These are phyloP conservation scores for Waltergamsia citrina DNA, from an alignment of 2,329 filamentous ascomycete genomes.

Conservation along the genomic window DNA sequence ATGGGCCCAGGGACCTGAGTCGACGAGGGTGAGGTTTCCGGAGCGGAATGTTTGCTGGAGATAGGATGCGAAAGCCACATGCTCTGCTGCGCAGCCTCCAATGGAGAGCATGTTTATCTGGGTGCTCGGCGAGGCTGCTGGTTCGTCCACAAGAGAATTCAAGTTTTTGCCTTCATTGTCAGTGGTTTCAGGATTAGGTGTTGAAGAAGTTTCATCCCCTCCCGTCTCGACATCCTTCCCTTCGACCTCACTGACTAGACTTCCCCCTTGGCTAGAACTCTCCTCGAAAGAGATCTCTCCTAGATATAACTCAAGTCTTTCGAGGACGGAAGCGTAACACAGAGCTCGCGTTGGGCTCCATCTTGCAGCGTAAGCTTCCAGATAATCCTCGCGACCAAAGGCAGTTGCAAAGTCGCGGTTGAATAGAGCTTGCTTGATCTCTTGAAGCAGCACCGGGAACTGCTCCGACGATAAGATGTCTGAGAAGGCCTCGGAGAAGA, in stretches of 20 bases:
- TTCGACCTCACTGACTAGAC: background rate
- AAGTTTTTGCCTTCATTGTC: background rate
- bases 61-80: conserved; percentile 43
- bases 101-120: conserved; percentile 34
- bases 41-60: conserved; percentile 16
- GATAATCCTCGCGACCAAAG: conserved; percentile 61
- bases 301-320: conserved; percentile 16
- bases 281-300: background rate
- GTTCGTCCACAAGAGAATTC: background rate
- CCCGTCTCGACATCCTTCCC: background rate
- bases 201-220: background rate
- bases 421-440: conserved; percentile 78
- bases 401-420: conserved; percentile 75
- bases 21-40: conserved; percentile 55
- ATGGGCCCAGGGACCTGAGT: conserved; percentile 69
- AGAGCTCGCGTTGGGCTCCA: conserved; percentile 86
- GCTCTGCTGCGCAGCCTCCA: conserved; percentile 52
- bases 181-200: background rate
- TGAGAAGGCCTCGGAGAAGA: conserved; percentile 60
- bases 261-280: conserved; percentile 2
- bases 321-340: conserved; percentile 60
- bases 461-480: conserved; percentile 33
- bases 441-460: conserved; percentile 57
- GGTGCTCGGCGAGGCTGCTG: conserved; percentile 2
- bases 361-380: conserved; percentile 76